Percentiles rank a stretch among this genome's conserved stretches.
Evolutionary conservation across 2,329 filamentous ascomycete genomes (phyloP).

Genomic region (Calonectria honghensis): DNA sequence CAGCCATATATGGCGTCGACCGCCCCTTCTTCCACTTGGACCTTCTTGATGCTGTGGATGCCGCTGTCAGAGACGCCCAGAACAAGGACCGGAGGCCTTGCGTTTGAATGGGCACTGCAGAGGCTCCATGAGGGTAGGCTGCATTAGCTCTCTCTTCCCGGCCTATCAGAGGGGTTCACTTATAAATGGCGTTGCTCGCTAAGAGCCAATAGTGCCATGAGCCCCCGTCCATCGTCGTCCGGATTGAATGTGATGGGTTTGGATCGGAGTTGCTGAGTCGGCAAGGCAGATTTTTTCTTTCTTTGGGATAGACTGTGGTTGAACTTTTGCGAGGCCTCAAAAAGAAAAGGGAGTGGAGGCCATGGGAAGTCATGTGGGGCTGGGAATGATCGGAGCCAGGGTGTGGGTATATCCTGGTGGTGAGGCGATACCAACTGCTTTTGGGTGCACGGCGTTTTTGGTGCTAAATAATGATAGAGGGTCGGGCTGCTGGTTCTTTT

Average conservation of each 20-base stretch:
- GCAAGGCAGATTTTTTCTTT: neutral
- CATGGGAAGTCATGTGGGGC: neutral
- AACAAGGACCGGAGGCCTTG: constrained; percentile 47
- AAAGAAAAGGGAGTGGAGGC: neutral
- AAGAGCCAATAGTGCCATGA: too few species aligned
- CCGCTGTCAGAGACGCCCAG: constrained; percentile 55
- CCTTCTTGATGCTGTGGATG: constrained; percentile 65
- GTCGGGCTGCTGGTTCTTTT: neutral
- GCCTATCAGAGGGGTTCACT: neutral
- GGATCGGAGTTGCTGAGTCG: neutral
- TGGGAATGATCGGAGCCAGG: neutral
- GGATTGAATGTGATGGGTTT: too few species aligned
- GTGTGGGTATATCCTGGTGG: neutral
- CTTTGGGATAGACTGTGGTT: neutral
- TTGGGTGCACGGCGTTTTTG: constrained; percentile 37
- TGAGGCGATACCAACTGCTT: constrained; percentile 37
- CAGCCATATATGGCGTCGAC: constrained; percentile 63
- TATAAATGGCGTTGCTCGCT: neutral
- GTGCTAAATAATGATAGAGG: neutral
- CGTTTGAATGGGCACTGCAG: neutral
- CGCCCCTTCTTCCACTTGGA: constrained; percentile 69
- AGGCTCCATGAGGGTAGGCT: neutral
- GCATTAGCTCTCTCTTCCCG: neutral
- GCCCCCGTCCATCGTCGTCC: too few species aligned
- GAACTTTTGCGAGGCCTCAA: neutral